Base-by-base conservation (phyloP, 805 yeast species). In the Debaryomyces castellii region DNA sequence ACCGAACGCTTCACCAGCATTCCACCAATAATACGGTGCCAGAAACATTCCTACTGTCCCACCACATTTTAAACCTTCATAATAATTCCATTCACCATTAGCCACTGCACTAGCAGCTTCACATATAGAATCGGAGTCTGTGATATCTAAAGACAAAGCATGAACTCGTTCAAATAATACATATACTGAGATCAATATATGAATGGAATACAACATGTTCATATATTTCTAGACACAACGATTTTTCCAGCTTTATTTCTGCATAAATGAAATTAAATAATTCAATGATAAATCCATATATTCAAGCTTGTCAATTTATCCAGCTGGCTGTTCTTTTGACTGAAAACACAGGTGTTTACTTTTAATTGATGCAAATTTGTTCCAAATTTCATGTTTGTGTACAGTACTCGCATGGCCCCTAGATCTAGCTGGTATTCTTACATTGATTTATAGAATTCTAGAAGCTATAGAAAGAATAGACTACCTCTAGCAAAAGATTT, bases 1-100 rank as follows among this genome's bases (percentile, higher is more conserved):
- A 17, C 79, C 80, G 64, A 75, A 76, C 4, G 76, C 77, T 54
- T 73, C 77, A 18, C 79, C 78, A 22, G 78, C 78, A 48, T 75
- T 66, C 80, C 80, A 76, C 80, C 80, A 76, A 60, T 74, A 76
- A 63, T 76, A 70, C 1, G 78, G 78, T 12, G 63, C 41, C 4
- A 59, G 48, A 51, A 76, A 73, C 75, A 71, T 71, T 1, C 80
- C 80, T 7, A 74, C 68, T 9, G 71, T 62, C 23, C 80, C 80
- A 10, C 79, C 80, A 44, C 62, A 53, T 27, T 53, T 27, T 33
- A 51, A 47, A 17, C 80, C 81, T 47, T 60, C 66, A 55, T 76
- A 76, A 51, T 76, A 76, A 57, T 74, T 72, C 66, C 70, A 62
- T 45, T 69, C 64, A 30, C 80, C 81, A 12, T 63, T 51, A 1